Base-by-base conservation (phyloP, 495 filamentous ascomycete species). In the Pseudoneurospora amorphoporcata region DNA sequence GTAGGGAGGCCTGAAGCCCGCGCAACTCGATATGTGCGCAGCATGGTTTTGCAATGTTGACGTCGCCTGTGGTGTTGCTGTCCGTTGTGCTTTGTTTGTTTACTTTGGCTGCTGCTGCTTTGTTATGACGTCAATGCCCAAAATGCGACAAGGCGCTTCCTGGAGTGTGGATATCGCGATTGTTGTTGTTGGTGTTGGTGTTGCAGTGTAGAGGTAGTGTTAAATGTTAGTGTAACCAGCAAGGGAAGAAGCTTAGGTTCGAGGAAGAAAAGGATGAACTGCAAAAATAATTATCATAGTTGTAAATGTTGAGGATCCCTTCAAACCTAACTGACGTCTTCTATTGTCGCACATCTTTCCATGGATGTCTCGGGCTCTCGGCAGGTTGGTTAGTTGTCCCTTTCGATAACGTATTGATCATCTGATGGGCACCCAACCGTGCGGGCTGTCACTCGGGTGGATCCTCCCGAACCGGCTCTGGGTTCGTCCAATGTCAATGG, bases 1-100 rank as follows among this genome's bases (percentile, higher is more conserved):
- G 19, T 17, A n/a, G 5, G 12, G 1, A 58, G 47, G 10, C 47
- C 47, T 1, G 40, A 69, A 19, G 58, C 58, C 37, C 72, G 70
- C 38, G 40, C 70, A 29, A 53, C 40, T 17, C 72, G 69, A 71
- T 19, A 73, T 39, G 43, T 73, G 70, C 71, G 70, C 72, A 74
- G 71, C 70, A 71, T 74, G 14, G 23, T 45, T 71, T 40, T 3
- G 40, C 23, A 8, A 23, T 61, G 8, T 16, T 68, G 35, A 3
- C n/a, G 58, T 17, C 9, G 8, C 3, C 14, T 35, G 23, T 29
- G 53, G 53, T 65, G 29, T 35, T 61, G 53, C 53, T 37, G 53
- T 35, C 12, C 23, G 53, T 32, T 16, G 10, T n/a, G 41, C 41
- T 58, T 5, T 58, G 23, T 58, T 5, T 58, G 23, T 61, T 61